Percentiles rank a stretch among this genome's conserved stretches.
phyloP scores from a whole-genome alignment of 495 filamentous ascomycete genomes.

The Hypoxylon intermedium region DNA sequence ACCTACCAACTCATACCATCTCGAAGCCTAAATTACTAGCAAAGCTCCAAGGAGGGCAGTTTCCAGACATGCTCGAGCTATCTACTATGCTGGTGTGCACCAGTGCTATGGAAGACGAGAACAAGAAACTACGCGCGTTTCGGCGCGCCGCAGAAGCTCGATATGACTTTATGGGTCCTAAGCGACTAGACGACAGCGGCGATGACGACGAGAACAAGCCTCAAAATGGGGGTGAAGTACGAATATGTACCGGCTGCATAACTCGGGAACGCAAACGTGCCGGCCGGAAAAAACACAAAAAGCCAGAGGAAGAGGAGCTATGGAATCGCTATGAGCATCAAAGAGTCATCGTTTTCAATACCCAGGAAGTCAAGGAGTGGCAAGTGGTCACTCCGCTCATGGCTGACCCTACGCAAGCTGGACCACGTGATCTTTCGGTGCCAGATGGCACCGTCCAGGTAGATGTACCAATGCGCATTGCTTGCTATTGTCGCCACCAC shows the following conservation, averaged over 20 bases:
- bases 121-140: constrained; percentile 67
- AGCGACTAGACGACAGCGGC: constrained; percentile 11
- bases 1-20: constrained; percentile 86
- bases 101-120: constrained; percentile 84
- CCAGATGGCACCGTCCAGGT: constrained; percentile 73
- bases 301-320: constrained; percentile 80
- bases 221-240: constrained; percentile 83
- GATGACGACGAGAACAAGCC: constrained; percentile 70
- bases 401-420: constrained; percentile 45
- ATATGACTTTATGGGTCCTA: constrained; percentile 9
- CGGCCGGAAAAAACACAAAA: constrained; percentile 85
- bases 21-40: constrained; percentile 87
- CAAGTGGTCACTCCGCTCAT: constrained; percentile 54
- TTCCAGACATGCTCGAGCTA: constrained; percentile 79
- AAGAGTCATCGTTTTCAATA: constrained; percentile 92
- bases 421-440: constrained; percentile 44
- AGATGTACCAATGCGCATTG: constrained; percentile 90
- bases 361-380: constrained; percentile 89
- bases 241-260: constrained; percentile 85
- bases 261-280: constrained; percentile 86
- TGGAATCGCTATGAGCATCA: constrained; percentile 80
- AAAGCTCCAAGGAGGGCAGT: constrained; percentile 64
- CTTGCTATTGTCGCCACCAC: constrained; percentile 95
- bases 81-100: constrained; percentile 84
- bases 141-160: constrained; percentile 62